Conservation (phyloP, 352 stramenopile genomes). For the Globisporangium solare region DNA sequence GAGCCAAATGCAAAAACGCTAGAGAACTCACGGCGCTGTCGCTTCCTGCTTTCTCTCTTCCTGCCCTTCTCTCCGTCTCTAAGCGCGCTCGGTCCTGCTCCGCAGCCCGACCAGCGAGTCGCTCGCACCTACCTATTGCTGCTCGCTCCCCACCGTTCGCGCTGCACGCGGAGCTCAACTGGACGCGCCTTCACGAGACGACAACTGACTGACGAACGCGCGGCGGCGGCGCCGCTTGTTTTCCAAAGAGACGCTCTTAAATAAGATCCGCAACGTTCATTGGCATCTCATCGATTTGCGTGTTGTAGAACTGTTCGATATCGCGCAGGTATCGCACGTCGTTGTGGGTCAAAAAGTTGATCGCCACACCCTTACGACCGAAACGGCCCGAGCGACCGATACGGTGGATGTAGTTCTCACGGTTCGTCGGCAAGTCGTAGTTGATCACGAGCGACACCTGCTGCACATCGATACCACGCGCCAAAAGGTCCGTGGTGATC, state of each 20-base stretch:
- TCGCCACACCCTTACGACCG: conserved; percentile 99
- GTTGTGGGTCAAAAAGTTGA: conserved; percentile 99
- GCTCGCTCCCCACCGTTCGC: neutral
- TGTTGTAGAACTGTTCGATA: conserved; percentile 99
- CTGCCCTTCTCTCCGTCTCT: conserved; percentile 6
- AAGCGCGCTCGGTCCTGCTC: conserved; percentile 5
- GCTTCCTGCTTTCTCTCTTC: neutral
- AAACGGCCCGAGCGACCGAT: conserved; percentile 99
- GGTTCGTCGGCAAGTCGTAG: conserved; percentile 99
- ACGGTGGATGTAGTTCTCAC: conserved; percentile 99
- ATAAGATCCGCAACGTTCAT: conserved; percentile 99
- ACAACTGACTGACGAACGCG: conserved; percentile 20
- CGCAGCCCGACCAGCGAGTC: too few species aligned
- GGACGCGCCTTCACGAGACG: conserved; percentile 14
- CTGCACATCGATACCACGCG: conserved; percentile 99
- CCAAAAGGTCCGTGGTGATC: conserved; percentile 99
- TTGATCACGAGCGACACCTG: conserved; percentile 98
- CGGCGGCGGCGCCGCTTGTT: conserved; percentile 19
- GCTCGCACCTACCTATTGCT: too few species aligned
- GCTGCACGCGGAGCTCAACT: too few species aligned
- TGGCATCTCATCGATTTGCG: conserved; percentile 99
- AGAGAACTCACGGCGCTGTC: neutral
- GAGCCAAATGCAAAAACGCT: too few species aligned
- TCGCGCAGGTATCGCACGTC: conserved; percentile 98
- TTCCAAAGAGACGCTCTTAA: conserved; percentile 67